Conservation (phyloP, 2,329 filamentous ascomycete genomes). For the Clonostachys solani region DNA sequence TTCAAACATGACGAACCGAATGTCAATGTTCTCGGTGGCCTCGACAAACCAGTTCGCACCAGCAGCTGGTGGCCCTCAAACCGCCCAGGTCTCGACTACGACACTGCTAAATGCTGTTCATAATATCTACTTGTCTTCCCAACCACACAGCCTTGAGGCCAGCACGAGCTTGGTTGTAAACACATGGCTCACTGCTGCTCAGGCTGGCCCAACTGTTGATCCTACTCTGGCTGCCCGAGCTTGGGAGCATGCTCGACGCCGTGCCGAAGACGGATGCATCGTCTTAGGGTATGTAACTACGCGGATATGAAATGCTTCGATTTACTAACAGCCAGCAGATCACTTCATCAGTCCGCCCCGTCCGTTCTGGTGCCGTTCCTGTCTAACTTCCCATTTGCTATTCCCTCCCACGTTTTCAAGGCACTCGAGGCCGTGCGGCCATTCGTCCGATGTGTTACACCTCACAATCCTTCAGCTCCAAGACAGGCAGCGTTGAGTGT, state of each 20-base stretch:
- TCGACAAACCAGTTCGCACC: slow-evolving; percentile 58
- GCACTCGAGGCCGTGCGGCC: slow-evolving; percentile 79
- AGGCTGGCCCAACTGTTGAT: slow-evolving; percentile 72
- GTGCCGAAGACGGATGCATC: slow-evolving; percentile 94
- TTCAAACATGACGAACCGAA: slow-evolving; percentile 54
- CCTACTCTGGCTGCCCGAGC: slow-evolving; percentile 71
- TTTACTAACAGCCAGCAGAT: slow-evolving; percentile 44
- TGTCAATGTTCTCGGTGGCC: slow-evolving; percentile 66
- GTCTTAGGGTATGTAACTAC: slow-evolving; percentile 66
- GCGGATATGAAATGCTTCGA: not conserved
- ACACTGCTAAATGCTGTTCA: slow-evolving; percentile 90
- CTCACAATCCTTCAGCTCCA: slow-evolving; percentile 80
- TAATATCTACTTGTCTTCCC: slow-evolving; percentile 76
- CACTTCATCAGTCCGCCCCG: slow-evolving; percentile 82
- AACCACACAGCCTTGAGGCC: slow-evolving; percentile 83
- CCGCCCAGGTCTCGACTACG: slow-evolving; percentile 83
- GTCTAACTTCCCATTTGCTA: slow-evolving; percentile 71
- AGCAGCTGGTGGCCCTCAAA: slow-evolving; percentile 59
- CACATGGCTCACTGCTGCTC: slow-evolving; percentile 84
- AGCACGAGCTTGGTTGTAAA: slow-evolving; percentile 92
- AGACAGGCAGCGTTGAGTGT: slow-evolving; percentile 78
- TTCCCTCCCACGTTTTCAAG: slow-evolving; percentile 72
- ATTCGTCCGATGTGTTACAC: slow-evolving; percentile 83
- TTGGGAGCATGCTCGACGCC: slow-evolving; percentile 93
- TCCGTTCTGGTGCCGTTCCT: slow-evolving; percentile 81